Evolutionary conservation across 2,329 filamentous ascomycete species (phyloP).

Genomic region (Aspergillus sp.): DNA sequence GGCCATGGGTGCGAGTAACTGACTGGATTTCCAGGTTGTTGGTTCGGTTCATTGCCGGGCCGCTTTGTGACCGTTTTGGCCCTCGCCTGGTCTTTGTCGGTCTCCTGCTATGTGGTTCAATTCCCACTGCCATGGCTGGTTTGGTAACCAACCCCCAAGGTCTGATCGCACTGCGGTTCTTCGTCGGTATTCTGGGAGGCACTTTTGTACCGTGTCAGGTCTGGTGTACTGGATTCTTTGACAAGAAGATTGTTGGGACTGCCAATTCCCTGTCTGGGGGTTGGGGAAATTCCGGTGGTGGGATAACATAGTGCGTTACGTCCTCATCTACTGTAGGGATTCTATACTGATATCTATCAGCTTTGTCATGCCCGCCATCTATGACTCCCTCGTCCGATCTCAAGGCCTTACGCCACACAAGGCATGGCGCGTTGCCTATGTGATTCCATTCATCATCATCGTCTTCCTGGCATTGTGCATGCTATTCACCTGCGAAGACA

Average conservation of each 20-base stretch:
- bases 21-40: constrained; percentile 46
- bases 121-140: constrained; percentile 76
- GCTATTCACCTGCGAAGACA: constrained; percentile 68
- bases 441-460: constrained; percentile 75
- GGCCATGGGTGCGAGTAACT: background rate
- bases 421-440: constrained; percentile 77
- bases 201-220: constrained; percentile 61
- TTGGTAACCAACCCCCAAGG: constrained; percentile 59
- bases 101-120: constrained; percentile 66
- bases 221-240: constrained; percentile 87
- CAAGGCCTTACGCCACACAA: constrained; percentile 55
- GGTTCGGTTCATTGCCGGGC: constrained; percentile 68
- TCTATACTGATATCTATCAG: constrained; percentile 8
- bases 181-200: constrained; percentile 37
- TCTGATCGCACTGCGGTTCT: constrained; percentile 37
- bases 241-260: constrained; percentile 84
- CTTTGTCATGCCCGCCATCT: constrained; percentile 87
- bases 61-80: constrained; percentile 77
- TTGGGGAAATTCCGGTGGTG: constrained; percentile 79
- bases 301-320: constrained; percentile 61
- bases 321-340: constrained; percentile 1
- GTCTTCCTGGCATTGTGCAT: constrained; percentile 58
- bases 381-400: constrained; percentile 60
- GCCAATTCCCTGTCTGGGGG: constrained; percentile 80
- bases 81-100: constrained; percentile 71